A percentile compares a stretch with the other conserved stretches of the same genome.
phyloP scores from a whole-genome alignment of 2,329 filamentous ascomycete genomes.

The Pseudogymnoascus sp. region DNA sequence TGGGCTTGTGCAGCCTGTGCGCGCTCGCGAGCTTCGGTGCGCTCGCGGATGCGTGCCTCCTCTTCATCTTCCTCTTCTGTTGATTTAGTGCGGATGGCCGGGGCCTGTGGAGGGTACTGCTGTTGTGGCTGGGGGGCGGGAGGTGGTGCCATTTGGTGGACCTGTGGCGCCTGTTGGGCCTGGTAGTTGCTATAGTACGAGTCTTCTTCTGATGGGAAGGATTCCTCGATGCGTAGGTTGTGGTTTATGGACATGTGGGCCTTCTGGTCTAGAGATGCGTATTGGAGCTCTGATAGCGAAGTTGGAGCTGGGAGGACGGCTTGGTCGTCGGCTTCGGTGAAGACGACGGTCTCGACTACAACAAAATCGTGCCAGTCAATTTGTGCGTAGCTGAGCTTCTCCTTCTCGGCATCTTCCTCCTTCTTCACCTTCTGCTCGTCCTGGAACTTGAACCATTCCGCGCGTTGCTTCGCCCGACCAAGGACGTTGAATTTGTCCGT shows the following conservation, averaged over 20 bases:
- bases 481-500: constrained; percentile 75
- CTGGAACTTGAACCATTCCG: constrained; percentile 79
- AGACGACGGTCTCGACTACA: constrained; percentile 89
- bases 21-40: constrained; percentile 51
- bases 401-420: constrained; percentile 78
- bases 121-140: constrained; percentile 28
- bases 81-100: constrained; percentile 9
- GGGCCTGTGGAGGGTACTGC: constrained; percentile 28
- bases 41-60: constrained; percentile 53
- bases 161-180: constrained; percentile 26
- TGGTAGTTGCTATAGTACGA: constrained; percentile 48
- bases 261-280: constrained; percentile 89
- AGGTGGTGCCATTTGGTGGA: constrained; percentile 34
- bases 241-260: constrained; percentile 76
- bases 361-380: constrained; percentile 99
- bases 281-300: constrained; percentile 83
- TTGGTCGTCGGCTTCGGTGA: constrained; percentile 81
- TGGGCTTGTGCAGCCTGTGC: constrained; percentile 74
- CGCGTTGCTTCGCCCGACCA: constrained; percentile 72
- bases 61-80: constrained; percentile 10
- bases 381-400: constrained; percentile 67
- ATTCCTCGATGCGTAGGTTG: constrained; percentile 84
- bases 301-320: constrained; percentile 82
- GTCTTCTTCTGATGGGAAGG: constrained; percentile 75
- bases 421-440: constrained; percentile 81